phyloP scores from a whole-genome alignment of 225 moss, liverwort and hornwort genomes.

The Physcomitrium patens region DNA sequence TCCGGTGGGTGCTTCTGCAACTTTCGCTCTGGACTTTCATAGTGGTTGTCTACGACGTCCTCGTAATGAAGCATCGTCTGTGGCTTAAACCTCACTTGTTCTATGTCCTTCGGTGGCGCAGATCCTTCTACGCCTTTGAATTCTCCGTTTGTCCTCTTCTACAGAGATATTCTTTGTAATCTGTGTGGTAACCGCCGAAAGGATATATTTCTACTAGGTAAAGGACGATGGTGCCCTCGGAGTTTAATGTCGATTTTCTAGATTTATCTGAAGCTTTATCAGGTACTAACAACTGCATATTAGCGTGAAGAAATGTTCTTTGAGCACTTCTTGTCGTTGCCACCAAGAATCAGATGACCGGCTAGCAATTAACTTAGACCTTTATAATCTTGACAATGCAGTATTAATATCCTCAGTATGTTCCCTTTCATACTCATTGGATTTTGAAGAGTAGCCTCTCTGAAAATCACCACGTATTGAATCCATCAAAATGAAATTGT shows the following conservation, averaged over 20 bases:
- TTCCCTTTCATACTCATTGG: too few relatives aligned
- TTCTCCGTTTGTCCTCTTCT: not conserved
- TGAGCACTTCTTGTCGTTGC: conserved; percentile 31
- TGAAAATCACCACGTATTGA: too few relatives aligned
- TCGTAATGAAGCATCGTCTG: not conserved
- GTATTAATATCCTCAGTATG: too few relatives aligned
- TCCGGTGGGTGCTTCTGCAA: not conserved
- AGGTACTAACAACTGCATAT: conserved; percentile 28
- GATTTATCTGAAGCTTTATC: conserved; percentile 25
- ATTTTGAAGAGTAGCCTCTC: too few relatives aligned
- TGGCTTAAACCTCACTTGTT: not conserved
- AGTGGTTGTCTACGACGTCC: not conserved
- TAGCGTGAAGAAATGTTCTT: conserved; percentile 30
- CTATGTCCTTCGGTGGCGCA: not conserved
- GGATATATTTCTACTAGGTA: not conserved
- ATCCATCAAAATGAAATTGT: too few relatives aligned
- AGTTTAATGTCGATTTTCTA: conserved; percentile 21
- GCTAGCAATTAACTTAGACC: not conserved
- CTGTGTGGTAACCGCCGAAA: not conserved
- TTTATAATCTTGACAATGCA: not conserved
- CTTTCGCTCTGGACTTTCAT: conserved; percentile 1
- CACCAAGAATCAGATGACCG: conserved; percentile 34
- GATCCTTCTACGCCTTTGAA: not conserved
- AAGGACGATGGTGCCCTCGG: not conserved
- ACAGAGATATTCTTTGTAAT: not conserved